phyloP scores from a whole-genome alignment of 345 rosid genomes.

The Clarkia xantiana region DNA sequence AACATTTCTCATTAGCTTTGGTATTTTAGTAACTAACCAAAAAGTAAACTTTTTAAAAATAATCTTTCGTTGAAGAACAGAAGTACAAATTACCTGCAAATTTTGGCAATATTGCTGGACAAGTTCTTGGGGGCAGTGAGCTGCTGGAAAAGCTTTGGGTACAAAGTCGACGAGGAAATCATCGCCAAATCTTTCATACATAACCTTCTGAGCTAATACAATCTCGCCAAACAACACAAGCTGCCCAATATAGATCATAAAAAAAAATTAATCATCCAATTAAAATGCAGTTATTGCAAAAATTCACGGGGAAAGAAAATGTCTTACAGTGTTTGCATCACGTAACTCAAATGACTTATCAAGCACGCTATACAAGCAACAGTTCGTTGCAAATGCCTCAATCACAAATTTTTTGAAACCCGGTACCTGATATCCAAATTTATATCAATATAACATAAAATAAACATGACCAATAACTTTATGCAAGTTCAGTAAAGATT shows the following conservation, averaged over 20 bases:
- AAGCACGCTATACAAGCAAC: constrained; percentile 77
- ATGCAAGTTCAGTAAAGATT: not conserved
- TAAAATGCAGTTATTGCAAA: not conserved
- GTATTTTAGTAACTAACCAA: not conserved
- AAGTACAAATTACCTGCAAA: constrained; percentile 50
- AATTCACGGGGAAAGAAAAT: not conserved
- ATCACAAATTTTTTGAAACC: constrained; percentile 70
- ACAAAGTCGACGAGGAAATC: constrained; percentile 51
- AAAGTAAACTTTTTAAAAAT: not conserved
- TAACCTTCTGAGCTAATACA: constrained; percentile 75
- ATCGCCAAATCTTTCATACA: constrained; percentile 85
- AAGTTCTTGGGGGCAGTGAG: constrained; percentile 51
- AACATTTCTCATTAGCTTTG: no score
- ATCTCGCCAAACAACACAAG: constrained; percentile 72
- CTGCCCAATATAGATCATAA: constrained; percentile 21
- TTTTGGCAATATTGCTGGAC: constrained; percentile 71
- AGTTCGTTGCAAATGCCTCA: constrained; percentile 57
- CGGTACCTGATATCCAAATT: constrained; percentile 37
- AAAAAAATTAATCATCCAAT: no score
- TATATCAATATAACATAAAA: not conserved
- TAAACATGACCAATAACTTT: not conserved
- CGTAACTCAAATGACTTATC: constrained; percentile 78
- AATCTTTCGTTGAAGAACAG: not conserved
- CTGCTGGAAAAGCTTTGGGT: constrained; percentile 40
- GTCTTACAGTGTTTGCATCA: constrained; percentile 83